Evolutionary conservation across 768 basidiomycete genomes (phyloP), one percentile per base, ranked within the genome.

Genomic region (Tylopilus felleus): DNA sequence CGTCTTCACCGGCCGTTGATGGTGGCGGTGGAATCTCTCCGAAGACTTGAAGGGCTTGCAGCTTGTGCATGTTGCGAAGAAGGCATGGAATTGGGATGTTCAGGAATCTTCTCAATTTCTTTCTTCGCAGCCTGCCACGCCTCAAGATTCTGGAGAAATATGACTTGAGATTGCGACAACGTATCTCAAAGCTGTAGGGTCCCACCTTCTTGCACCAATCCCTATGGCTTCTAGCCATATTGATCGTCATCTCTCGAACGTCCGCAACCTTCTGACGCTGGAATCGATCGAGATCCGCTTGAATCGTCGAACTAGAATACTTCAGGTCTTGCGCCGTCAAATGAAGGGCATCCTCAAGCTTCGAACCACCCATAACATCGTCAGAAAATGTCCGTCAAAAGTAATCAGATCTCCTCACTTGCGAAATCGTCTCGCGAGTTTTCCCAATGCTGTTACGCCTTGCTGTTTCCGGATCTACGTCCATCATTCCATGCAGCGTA

Each of bases 251-350:
- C 69, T 96, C 92, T 35, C 94, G 77, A 60, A 98, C 61, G 74
- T 99, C 97, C 8, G 93, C 93, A 4, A 99, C 97, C 69, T 99
- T 99, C 76, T 98, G 97, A 22, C 97, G 83, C 69, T 99, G 97
- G 73, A 99, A 99, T 47, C 97, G 83, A 73, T 99, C 97, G 59
- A 99, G 75, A 73, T 99, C 97, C 16, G 93, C 92, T 70, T 99
- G 97, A 49, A 99, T 94, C 21, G 95, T 98, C 41, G 88, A 90
- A 62, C 90, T 93, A 0, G 96, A 90, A 71, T 96, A 98, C 67
- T 98, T 96, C 42, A 99, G 79, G 71, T 99, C 97, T 65, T 93
- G 90, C 2, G 90, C 91, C 5, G 93, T 83, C 28, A 94, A 77
- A 71, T 98, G 93, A 57, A 97, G 78, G 6, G 94, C 96, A 64